Evolutionary conservation across 2,329 filamentous ascomycete genomes (phyloP).

Genomic region (Penicillium digitatum): DNA sequence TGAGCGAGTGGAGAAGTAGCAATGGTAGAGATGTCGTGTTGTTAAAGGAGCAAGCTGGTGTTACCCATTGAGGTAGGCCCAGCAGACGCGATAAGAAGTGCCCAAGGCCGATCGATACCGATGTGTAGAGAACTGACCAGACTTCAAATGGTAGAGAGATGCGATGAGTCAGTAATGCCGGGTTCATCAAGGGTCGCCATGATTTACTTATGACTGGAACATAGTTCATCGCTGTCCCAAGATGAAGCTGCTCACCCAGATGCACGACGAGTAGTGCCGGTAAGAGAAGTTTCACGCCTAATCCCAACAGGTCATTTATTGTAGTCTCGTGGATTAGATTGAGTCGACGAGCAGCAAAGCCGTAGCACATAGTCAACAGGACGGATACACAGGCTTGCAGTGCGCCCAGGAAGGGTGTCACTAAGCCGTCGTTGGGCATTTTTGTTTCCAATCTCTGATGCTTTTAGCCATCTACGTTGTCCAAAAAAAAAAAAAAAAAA

Average conservation of each 20-base stretch:
- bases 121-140: not conserved
- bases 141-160: not conserved
- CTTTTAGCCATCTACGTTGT: not conserved
- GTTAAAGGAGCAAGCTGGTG: not conserved
- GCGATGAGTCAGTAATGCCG: not conserved
- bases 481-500: no score
- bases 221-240: not conserved
- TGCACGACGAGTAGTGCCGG: not conserved
- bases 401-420: not conserved
- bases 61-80: not conserved
- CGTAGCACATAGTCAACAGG: not conserved
- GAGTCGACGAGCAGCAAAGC: not conserved
- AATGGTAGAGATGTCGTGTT: not conserved
- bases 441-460: not conserved
- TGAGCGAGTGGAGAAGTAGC: not conserved
- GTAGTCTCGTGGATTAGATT: not conserved
- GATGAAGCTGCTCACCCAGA: not conserved
- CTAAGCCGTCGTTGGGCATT: not conserved
- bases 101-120: not conserved
- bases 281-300: not conserved
- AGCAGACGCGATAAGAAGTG: not conserved
- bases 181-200: not conserved
- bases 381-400: not conserved
- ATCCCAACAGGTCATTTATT: not conserved
- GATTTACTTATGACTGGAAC: not conserved